Percentiles rank a stretch among this genome's conserved stretches.
These are phyloP conservation scores for Coprinopsis marcescibilis DNA, from an alignment of 768 basidiomycete species.

Conservation along the genomic window DNA sequence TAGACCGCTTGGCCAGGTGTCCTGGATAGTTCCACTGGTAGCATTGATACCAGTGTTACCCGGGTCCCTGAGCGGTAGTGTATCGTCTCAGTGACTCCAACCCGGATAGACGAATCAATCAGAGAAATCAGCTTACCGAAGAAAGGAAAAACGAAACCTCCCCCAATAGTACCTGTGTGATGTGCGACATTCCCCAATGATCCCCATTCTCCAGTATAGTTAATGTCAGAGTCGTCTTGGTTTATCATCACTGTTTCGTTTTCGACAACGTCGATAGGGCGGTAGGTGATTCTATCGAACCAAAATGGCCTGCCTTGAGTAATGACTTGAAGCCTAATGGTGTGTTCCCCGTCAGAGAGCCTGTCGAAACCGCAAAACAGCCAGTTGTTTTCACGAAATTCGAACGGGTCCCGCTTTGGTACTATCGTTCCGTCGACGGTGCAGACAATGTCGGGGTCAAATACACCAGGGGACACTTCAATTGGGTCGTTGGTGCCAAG, in stretches of 20 bases:
- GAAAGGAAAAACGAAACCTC: conserved; percentile 2
- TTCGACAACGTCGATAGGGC: not conserved
- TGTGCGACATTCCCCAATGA: not conserved
- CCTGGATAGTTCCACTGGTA: not conserved
- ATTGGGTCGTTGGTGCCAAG: conserved; percentile 5
- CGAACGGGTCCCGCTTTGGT: not conserved
- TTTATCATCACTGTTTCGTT: not conserved
- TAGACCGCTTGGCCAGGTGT: not conserved
- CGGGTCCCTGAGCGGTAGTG: not conserved
- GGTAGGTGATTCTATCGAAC: conserved; percentile 7
- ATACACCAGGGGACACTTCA: not conserved
- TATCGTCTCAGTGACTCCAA: not conserved
- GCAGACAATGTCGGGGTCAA: conserved; percentile 7
- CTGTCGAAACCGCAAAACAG: conserved; percentile 1
- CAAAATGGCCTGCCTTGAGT: conserved; percentile 1
- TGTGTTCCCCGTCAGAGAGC: not conserved
- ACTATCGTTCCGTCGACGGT: not conserved
- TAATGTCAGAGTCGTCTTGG: conserved; percentile 6
- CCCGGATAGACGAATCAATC: not conserved
- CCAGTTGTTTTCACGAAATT: conserved; percentile 9
- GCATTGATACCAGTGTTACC: not conserved
- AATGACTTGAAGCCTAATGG: not conserved
- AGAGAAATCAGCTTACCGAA: too few relatives aligned
- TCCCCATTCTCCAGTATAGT: not conserved
- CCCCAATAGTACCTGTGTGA: not conserved